Conservation (phyloP, 805 yeast species). For the Metschnikowia arizonensis region DNA sequence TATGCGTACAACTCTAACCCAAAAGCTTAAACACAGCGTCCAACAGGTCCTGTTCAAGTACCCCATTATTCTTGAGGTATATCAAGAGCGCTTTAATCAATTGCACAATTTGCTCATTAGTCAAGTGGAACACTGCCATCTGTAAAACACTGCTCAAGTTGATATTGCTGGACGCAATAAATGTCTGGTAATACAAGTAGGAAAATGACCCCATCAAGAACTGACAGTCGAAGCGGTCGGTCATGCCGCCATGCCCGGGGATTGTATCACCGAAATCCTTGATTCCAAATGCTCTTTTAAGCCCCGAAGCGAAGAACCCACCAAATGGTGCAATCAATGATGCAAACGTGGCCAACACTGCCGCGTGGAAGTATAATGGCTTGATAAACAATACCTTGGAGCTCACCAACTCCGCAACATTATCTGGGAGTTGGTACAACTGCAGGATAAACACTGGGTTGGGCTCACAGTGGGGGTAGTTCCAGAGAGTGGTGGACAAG, state of each 20-base stretch:
- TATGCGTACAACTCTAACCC: slow-evolving; percentile 42
- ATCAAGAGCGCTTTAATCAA: slow-evolving; percentile 56
- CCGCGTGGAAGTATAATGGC: slow-evolving; percentile 88
- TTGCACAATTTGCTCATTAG: slow-evolving; percentile 59
- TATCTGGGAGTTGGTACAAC: slow-evolving; percentile 68
- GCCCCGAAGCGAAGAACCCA: slow-evolving; percentile 96
- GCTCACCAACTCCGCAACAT: slow-evolving; percentile 48
- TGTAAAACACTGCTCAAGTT: slow-evolving; percentile 75
- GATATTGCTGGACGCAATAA: slow-evolving; percentile 67
- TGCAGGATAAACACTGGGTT: slow-evolving; percentile 89
- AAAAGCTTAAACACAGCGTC: slow-evolving; percentile 28
- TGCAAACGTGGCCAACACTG: slow-evolving; percentile 87
- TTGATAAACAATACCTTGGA: slow-evolving; percentile 56
- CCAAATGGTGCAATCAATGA: slow-evolving; percentile 98
- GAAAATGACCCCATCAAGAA: slow-evolving; percentile 96
- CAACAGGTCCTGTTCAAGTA: slow-evolving; percentile 28
- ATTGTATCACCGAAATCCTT: slow-evolving; percentile 98
- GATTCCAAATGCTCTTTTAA: slow-evolving; percentile 91
- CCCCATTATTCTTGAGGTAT: slow-evolving; percentile 41
- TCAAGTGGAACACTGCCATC: slow-evolving; percentile 65
- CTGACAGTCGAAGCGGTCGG: slow-evolving; percentile 97
- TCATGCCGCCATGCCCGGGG: slow-evolving; percentile 98
- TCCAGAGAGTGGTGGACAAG: slow-evolving; percentile 56
- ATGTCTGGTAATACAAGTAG: slow-evolving; percentile 88
- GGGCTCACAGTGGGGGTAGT: slow-evolving; percentile 68